Conservation (phyloP, 1,284 basidiomycete species). For the Agroathelia rolfsii region DNA sequence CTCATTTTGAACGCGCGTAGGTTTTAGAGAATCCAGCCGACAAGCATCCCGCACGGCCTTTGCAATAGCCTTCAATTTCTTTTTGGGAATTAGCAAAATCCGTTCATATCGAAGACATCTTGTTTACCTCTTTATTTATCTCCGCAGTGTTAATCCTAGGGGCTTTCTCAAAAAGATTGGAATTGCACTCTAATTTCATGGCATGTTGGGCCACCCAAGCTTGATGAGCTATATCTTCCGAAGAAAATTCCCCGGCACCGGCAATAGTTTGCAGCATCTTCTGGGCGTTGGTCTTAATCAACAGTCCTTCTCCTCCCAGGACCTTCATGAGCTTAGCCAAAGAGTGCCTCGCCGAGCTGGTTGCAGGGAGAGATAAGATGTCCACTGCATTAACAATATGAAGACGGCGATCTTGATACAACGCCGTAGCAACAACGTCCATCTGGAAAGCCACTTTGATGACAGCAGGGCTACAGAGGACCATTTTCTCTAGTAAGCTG, state of each 20-base stretch:
- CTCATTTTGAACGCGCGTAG: slow-evolving; percentile 28
- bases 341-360: slow-evolving; percentile 29
- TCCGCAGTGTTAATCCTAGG: slow-evolving; percentile 31
- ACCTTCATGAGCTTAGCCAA: slow-evolving; percentile 32
- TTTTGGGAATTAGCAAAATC: neutral
- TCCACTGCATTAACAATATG: slow-evolving; percentile 38
- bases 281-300: slow-evolving; percentile 31
- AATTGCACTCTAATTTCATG: slow-evolving; percentile 15
- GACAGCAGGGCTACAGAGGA: slow-evolving; percentile 20
- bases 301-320: slow-evolving; percentile 25
- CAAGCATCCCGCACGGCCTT: slow-evolving; percentile 40
- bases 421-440: slow-evolving; percentile 29
- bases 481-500: no score
- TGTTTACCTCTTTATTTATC: slow-evolving; percentile 24
- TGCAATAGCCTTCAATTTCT: slow-evolving; percentile 30
- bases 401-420: slow-evolving; percentile 30
- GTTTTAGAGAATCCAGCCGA: slow-evolving; percentile 36
- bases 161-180: slow-evolving; percentile 17
- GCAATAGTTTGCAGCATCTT: slow-evolving; percentile 28
- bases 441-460: slow-evolving; percentile 34
- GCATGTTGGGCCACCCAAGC: slow-evolving; percentile 47
- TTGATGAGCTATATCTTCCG: slow-evolving; percentile 31
- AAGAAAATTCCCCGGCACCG: slow-evolving; percentile 21
- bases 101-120: slow-evolving; percentile 15
- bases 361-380: slow-evolving; percentile 37